Evolutionary conservation across 306 rosid species (phyloP).

Genomic region (Cicer cuneatum): DNA sequence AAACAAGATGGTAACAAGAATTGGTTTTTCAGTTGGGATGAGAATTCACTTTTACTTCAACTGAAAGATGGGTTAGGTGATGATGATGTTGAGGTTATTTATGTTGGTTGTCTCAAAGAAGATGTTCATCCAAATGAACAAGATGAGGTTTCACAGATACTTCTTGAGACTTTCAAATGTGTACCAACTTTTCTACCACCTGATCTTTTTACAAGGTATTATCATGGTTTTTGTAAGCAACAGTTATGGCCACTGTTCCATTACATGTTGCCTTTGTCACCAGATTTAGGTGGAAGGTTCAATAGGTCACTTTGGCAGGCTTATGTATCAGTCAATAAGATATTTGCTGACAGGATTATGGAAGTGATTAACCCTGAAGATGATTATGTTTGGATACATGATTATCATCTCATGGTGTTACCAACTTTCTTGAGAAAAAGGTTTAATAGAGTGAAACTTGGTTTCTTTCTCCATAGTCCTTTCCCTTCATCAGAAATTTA

Average conservation of each 20-base stretch:
- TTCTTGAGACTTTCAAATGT: constrained; percentile 71
- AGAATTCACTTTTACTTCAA: constrained; percentile 69
- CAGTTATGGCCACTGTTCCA: constrained; percentile 89
- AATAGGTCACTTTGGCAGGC: constrained; percentile 81
- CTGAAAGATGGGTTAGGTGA: constrained; percentile 83
- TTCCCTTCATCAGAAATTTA: constrained; percentile 89
- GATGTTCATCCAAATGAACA: constrained; percentile 76
- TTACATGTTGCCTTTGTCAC: constrained; percentile 81
- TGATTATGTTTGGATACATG: constrained; percentile 89
- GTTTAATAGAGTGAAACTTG: constrained; percentile 75
- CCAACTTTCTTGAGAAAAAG: constrained; percentile 89
- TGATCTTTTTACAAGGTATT: constrained; percentile 67
- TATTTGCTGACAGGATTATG: constrained; percentile 86
- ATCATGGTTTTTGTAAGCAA: constrained; percentile 88
- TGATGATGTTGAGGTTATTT: constrained; percentile 74
- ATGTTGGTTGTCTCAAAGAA: constrained; percentile 85
- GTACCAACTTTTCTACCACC: constrained; percentile 77
- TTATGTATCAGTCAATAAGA: constrained; percentile 77
- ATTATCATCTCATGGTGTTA: constrained; percentile 86
- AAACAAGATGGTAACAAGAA: constrained; percentile 48
- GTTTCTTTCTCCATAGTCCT: constrained; percentile 86
- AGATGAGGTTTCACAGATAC: constrained; percentile 77
- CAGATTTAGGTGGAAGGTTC: constrained; percentile 82
- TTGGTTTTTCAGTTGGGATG: constrained; percentile 82
- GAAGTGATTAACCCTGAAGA: constrained; percentile 89